These are phyloP conservation scores for Graphilbum sp. DNA, from an alignment of 2,329 filamentous ascomycete genomes.

Conservation along the genomic window DNA sequence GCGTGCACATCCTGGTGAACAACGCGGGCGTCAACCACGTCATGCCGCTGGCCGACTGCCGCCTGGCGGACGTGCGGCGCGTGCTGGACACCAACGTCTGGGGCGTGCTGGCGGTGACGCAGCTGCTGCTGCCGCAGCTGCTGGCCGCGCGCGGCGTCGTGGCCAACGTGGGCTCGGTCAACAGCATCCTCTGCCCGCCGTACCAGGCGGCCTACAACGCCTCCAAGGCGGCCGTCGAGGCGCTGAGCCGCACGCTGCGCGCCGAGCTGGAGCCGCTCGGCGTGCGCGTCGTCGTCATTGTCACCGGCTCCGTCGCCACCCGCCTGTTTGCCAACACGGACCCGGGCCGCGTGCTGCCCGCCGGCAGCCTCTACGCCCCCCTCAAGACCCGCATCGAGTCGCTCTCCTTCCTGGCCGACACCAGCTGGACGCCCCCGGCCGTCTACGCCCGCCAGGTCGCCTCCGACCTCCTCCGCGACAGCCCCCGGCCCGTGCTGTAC, in stretches of 20 bases:
- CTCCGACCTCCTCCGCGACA: conserved; percentile 12
- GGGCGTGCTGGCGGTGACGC: conserved; percentile 16
- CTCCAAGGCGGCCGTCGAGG: conserved; percentile 13
- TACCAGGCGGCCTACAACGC: conserved; percentile 22
- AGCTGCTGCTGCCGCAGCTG: conserved; percentile 16
- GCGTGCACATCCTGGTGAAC: conserved; percentile 11
- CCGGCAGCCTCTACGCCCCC: conserved; percentile 13
- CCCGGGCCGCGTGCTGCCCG: conserved; percentile 11
- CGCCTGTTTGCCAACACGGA: conserved; percentile 13
- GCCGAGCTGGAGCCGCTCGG: conserved; percentile 15
- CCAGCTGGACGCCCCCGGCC: conserved; percentile 12
- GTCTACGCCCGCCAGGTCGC: conserved; percentile 15
- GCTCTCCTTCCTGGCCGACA: conserved; percentile 12
- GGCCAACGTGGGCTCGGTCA: conserved; percentile 14
- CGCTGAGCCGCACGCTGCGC: conserved; percentile 23
- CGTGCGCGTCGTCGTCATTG: conserved; percentile 14
- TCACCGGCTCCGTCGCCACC: conserved; percentile 16
- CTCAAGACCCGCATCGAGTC: conserved; percentile 12
- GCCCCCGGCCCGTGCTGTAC: conserved; percentile 14
- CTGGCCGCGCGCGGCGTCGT: conserved; percentile 11
- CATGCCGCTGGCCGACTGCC: conserved; percentile 9
- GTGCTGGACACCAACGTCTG: conserved; percentile 14
- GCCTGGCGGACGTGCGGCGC: conserved; percentile 5
- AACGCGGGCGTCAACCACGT: conserved; percentile 9
- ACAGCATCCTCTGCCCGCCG: conserved; percentile 21